Evolutionary conservation across 106 monocot species (phyloP), one percentile per base, ranked within the genome.

Genomic region (Phalaenopsis equestris): DNA sequence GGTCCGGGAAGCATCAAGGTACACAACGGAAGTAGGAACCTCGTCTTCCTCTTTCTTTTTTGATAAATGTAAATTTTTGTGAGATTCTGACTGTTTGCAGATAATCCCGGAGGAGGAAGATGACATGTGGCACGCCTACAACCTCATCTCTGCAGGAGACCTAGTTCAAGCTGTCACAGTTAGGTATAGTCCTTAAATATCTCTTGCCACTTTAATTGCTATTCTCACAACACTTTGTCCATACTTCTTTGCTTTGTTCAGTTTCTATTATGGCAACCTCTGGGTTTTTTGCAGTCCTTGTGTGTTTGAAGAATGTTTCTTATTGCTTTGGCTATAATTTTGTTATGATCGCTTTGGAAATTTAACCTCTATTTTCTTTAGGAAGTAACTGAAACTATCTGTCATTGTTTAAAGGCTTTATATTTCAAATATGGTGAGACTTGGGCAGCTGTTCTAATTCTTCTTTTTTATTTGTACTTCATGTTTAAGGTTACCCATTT

Each of bases 81-180:
- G 7, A 3, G 0, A 42, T 38, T 52, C 19, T 56, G 36, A 64
- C 56, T 11, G 2, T 36, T 75, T 68, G 65, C 83, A 96, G 96
- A 72, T 96, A 49, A 75, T 89, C n/a, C 94, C 98, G 7, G 98
- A 89, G 61, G 94, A 94, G 42, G 88, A 89, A 5, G 92, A 99
- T 75, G 98, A 99, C 67, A 82, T 99, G 88, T 99, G 98, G 98
- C 92, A 94, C 19, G 89, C 92, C 36, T 99, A 94, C 85, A 99
- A 99, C 81, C 84, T 99, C 24, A 88, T 99, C 41, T 55, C 80
- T 30, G 82, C 42, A 1, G 94, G 94, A 18, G 98, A 99, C 86
- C 77, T 77, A 0, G 91, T 99, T 75, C 81, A 85, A 73, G 89
- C 98, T 12, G 72, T 79, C 9, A 99, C 94, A 3, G 91, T 99